Evolutionary conservation across 1,284 basidiomycete species (phyloP), one percentile per base, ranked within the genome.

Genomic region (Dichomitus squalens): DNA sequence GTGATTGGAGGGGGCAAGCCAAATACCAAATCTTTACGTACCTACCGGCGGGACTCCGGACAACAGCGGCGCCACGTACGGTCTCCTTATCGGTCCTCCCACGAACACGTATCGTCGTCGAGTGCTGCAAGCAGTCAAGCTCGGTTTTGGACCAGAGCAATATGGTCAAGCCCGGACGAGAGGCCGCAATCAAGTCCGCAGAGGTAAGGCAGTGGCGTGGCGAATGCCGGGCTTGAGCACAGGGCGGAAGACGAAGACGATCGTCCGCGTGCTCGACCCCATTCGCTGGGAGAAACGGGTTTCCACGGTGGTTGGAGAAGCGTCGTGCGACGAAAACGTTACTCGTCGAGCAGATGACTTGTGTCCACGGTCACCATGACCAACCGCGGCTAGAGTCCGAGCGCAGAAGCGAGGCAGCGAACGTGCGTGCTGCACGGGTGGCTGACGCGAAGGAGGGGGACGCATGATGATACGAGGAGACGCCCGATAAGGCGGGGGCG

Each of bases 381-480:
- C 49, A 36, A 16, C 29, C 44, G 23, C 34, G 49, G 33, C 41
- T 35, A 35, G 52, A 46, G 56, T 44, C 53, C 55, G 64, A 52
- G 52, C 49, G 58, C 49, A 52, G 58, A 59, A 58, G 60, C 51
- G 54, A 43, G 47, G 35, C 4, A 49, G 50, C 63, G 60, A 66
- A 66, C 65, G 65, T 66, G 65, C 65, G 65, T 66, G 59, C 48
- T 11, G 59, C 46, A 41, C 35, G 58, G 46, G 50, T 12, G 36
- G 29, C 21, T 52, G 58, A 40, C 47, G 53, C 36, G 41, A 47
- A 47, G 35, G 43, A 39, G 41, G n/a, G 20, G 48, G n/a, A 25
- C 44, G 49, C 49, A 43, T 39, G 41, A 34, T 29, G 38, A 52
- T 40, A 27, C 11, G 12, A 5, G 18, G 27, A 29, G 49, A 39